phyloP scores from a whole-genome alignment of 2,329 filamentous ascomycete species.

The Aspergillus phoenicis region DNA sequence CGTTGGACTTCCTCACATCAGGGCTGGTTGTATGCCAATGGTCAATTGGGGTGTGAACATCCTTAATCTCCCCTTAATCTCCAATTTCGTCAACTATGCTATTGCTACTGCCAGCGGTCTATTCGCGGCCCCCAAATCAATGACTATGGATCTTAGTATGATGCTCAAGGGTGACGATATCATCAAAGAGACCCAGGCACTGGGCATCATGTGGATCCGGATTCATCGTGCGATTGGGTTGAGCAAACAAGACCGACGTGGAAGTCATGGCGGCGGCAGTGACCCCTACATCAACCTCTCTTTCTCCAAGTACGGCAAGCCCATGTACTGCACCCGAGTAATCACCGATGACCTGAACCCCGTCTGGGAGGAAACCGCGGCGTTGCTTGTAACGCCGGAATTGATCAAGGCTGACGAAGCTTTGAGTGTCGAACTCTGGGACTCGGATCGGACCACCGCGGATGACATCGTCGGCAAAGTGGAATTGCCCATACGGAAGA shows the following conservation, averaged over 20 bases:
- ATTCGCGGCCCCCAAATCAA: constrained; percentile 92
- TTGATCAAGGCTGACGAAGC: constrained; percentile 93
- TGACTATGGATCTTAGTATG: constrained; percentile 88
- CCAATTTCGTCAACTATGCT: constrained; percentile 95
- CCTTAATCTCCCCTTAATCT: constrained; percentile 87
- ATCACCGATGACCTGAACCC: constrained; percentile 95
- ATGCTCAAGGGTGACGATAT: constrained; percentile 90
- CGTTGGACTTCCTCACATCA: constrained; percentile 89
- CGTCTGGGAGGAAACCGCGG: constrained; percentile 84
- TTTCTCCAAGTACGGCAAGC: constrained; percentile 96
- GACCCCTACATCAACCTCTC: constrained; percentile 94
- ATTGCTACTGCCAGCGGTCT: constrained; percentile 83
- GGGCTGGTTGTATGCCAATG: constrained; percentile 89
- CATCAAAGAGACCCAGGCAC: constrained; percentile 78
- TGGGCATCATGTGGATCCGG: constrained; percentile 88
- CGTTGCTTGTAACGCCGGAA: constrained; percentile 82
- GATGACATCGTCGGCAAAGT: constrained; percentile 96
- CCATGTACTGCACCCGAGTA: constrained; percentile 95
- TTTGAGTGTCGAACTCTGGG: constrained; percentile 92
- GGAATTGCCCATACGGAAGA: constrained; percentile 88
- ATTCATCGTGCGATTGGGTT: constrained; percentile 86
- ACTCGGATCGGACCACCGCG: constrained; percentile 86
- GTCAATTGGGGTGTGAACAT: constrained; percentile 88
- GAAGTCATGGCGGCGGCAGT: constrained; percentile 81
- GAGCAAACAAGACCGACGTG: constrained; percentile 86